Percentiles rank a stretch among this genome's conserved stretches.
Conservation (phyloP, 1,284 basidiomycete genomes). For the Leccinum holopus region DNA sequence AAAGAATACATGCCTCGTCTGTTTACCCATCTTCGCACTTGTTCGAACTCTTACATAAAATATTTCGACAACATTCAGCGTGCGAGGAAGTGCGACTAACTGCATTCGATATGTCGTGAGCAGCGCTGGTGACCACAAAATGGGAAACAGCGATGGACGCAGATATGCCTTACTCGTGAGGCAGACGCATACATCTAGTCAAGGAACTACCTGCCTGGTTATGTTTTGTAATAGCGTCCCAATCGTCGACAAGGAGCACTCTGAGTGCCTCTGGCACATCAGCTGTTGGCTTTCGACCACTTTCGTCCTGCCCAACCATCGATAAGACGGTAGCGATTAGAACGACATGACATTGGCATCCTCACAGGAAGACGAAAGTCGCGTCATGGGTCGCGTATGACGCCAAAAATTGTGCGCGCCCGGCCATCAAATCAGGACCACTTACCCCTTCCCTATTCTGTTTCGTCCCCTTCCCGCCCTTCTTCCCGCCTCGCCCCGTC, state of each 20-base stretch:
- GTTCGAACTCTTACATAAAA: constrained; percentile 71
- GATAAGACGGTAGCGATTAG: neutral
- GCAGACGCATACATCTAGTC: neutral
- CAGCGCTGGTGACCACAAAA: neutral
- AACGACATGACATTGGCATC: too few species aligned
- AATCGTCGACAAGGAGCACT: constrained; percentile 91
- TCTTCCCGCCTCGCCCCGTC: constrained; percentile 27
- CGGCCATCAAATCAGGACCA: neutral
- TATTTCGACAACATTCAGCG: constrained; percentile 78
- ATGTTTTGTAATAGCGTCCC: constrained; percentile 92
- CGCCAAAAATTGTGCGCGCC: neutral
- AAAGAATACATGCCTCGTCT: constrained; percentile 43
- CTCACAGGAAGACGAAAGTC: neutral
- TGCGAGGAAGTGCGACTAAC: constrained; percentile 85
- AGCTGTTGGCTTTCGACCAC: constrained; percentile 81
- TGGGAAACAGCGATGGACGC: neutral
- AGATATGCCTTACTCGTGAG: constrained; percentile 2
- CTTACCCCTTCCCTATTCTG: constrained; percentile 36
- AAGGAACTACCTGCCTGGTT: constrained; percentile 56
- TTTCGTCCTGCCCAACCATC: constrained; percentile 50
- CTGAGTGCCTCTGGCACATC: constrained; percentile 88
- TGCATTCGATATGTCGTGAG: constrained; percentile 30
- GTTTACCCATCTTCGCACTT: constrained; percentile 53
- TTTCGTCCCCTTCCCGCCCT: constrained; percentile 38
- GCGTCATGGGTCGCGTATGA: neutral